Percentiles rank a stretch among this genome's conserved stretches.
phyloP scores from a whole-genome alignment of 1,284 basidiomycete genomes.

The Sporisorium sorghi region DNA sequence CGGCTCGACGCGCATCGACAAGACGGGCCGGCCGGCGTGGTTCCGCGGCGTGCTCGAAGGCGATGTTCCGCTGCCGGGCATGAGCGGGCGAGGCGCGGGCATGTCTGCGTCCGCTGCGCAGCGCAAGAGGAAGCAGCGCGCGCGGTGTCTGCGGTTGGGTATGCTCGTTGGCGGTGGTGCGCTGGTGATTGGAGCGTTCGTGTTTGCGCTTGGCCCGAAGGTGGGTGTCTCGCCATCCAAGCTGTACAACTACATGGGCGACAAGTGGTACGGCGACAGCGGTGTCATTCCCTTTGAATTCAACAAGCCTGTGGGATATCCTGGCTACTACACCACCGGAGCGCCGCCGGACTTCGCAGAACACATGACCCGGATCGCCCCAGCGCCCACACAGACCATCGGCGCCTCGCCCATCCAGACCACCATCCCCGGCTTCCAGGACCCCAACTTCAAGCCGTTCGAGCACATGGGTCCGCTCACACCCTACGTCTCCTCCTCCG shows the following conservation, averaged over 20 bases:
- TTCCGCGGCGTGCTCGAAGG: constrained; percentile 41
- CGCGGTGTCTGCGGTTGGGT: constrained; percentile 27
- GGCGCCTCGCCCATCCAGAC: constrained; percentile 62
- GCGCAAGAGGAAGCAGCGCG: constrained; percentile 27
- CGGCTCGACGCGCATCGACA: constrained; percentile 47
- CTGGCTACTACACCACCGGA: constrained; percentile 61
- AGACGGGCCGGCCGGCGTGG: constrained; percentile 61
- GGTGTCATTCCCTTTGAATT: constrained; percentile 49
- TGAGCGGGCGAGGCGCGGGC: constrained; percentile 32
- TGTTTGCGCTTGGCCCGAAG: constrained; percentile 55
- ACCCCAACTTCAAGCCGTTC: constrained; percentile 58
- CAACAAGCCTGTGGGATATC: constrained; percentile 61
- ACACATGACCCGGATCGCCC: constrained; percentile 53
- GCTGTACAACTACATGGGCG: constrained; percentile 46
- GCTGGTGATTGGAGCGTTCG: constrained; percentile 50
- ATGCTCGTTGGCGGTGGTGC: constrained; percentile 28
- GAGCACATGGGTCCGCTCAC: constrained; percentile 67
- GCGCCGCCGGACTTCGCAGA: constrained; percentile 58
- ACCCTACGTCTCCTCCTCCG: constrained; percentile 61
- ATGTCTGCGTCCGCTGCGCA: constrained; percentile 41
- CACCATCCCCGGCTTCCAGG: constrained; percentile 50
- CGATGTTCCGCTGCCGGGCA: constrained; percentile 26
- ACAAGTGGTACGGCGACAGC: constrained; percentile 52
- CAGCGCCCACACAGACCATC: constrained; percentile 43
- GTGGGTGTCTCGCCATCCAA: constrained; percentile 27